Base-by-base conservation (phyloP, 2,329 filamentous ascomycete genomes). In the Fusarium sacchari region DNA sequence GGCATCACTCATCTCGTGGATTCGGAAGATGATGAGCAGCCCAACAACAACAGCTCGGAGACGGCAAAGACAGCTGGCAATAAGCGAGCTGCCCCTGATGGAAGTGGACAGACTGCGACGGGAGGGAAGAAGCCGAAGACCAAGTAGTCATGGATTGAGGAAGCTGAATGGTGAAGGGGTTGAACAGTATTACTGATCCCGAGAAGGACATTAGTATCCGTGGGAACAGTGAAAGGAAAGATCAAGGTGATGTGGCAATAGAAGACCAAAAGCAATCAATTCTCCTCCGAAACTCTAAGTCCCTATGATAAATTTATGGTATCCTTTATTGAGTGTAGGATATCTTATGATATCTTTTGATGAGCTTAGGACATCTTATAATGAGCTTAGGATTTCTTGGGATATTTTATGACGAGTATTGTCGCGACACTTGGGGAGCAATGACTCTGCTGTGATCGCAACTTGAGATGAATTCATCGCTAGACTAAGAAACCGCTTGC, bases 161-260 rank as follows among this genome's bases (percentile, higher is more conserved):
- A 13, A 15, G 13, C 8, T 28, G 8, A 13, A 46, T 15, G 0
- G 4, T 15, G 18, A 28, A 28, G 18, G 13, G 43, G 4, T 22
- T 22, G 6, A 1, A 1, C 8, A 11, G 20, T 3, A 11, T 46
- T 46, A 0, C 18, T 26, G 17, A 5, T 1, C 0, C 10, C 8
- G 11, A 7, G n/a, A 26, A 47, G 13, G 3, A 12, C 26, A 11
- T 17, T 47, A 1, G 0, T 15, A 22, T 11, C 0, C 13, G 3
- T 11, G 13, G 15, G 18, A 47, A 47, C 13, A 47, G 13, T 0
- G 13, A 28, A 28, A 46, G 11, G 5, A 47, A 15, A 5, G 6
- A 28, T 47, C 6, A 22, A 22, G 9, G 6, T 22, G 6, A 28
- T 4, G 1, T 22, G 0, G 17, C 1, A 10, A 7, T 10, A 46